Percentiles rank a stretch among this genome's conserved stretches.
These are phyloP conservation scores for Pichia phayaonensis DNA, from an alignment of 805 yeast species.

Conservation along the genomic window DNA sequence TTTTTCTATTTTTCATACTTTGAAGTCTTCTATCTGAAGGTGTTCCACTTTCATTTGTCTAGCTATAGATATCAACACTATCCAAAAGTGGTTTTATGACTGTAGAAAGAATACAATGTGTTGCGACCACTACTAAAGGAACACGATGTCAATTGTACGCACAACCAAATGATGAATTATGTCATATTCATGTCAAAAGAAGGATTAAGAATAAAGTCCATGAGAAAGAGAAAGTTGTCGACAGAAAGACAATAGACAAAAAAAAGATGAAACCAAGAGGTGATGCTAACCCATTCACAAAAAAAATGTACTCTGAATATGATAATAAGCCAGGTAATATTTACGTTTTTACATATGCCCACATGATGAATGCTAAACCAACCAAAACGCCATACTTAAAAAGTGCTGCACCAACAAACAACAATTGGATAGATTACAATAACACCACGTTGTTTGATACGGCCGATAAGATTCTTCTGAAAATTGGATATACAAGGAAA, in stretches of 20 bases:
- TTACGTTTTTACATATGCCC: slow-evolving; percentile 42
- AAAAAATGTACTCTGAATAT: background rate
- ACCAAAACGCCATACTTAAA: slow-evolving; percentile 32
- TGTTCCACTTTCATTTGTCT: background rate
- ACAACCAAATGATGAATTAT: slow-evolving; percentile 2
- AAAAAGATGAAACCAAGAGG: background rate
- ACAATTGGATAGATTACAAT: slow-evolving; percentile 12
- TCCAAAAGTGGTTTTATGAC: background rate
- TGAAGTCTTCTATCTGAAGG: background rate
- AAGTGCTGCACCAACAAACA: slow-evolving; percentile 25
- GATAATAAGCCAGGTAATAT: slow-evolving; percentile 33
- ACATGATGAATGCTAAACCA: slow-evolving; percentile 27
- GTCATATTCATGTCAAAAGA: slow-evolving; percentile 5
- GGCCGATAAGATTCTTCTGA: slow-evolving; percentile 34
- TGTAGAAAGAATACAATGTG: slow-evolving; percentile 1
- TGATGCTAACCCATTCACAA: background rate
- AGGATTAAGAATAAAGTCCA: slow-evolving; percentile 8
- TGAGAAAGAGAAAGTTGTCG: background rate
- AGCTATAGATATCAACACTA: background rate
- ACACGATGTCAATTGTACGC: slow-evolving; percentile 4
- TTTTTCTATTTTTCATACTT: background rate
- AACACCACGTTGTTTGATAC: slow-evolving; percentile 32
- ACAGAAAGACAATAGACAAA: background rate
- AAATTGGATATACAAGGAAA: slow-evolving; percentile 48
- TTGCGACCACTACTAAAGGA: slow-evolving; percentile 4